phyloP scores from a whole-genome alignment of 352 stramenopile genomes.

The Blastocystis sp. region DNA sequence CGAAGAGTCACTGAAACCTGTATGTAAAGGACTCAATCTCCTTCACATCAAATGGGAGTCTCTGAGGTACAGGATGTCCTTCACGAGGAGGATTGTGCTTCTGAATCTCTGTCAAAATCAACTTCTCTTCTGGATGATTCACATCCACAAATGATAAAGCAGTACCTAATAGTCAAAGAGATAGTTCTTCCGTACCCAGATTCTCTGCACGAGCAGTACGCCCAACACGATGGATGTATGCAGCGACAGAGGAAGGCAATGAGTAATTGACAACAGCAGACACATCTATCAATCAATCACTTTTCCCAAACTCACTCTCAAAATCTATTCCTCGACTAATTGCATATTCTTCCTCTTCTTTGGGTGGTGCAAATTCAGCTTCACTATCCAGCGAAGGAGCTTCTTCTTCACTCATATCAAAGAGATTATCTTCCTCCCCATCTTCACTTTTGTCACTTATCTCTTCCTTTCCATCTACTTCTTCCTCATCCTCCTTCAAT shows the following conservation, averaged over 20 bases:
- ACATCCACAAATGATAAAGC: slow-evolving; percentile 89
- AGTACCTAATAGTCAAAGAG: slow-evolving; percentile 80
- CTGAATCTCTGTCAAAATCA: slow-evolving; percentile 84
- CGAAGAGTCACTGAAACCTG: slow-evolving; percentile 69
- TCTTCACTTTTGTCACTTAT: slow-evolving; percentile 73
- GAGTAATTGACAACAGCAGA: slow-evolving; percentile 98
- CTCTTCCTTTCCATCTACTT: slow-evolving; percentile 73
- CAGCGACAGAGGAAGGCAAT: slow-evolving; percentile 87
- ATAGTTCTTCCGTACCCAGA: background rate
- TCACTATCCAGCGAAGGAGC: slow-evolving; percentile 19
- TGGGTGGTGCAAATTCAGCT: slow-evolving; percentile 21
- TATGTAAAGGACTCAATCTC: slow-evolving; percentile 98
- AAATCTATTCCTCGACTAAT: slow-evolving; percentile 96
- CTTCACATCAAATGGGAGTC: slow-evolving; percentile 91
- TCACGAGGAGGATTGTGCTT: slow-evolving; percentile 79
- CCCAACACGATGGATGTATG: slow-evolving; percentile 96
- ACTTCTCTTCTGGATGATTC: slow-evolving; percentile 78
- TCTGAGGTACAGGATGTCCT: slow-evolving; percentile 81
- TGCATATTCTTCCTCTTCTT: slow-evolving; percentile 84
- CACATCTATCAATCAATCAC: slow-evolving; percentile 75
- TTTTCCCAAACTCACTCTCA: slow-evolving; percentile 71
- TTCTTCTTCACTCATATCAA: slow-evolving; percentile 67
- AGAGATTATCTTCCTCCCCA: slow-evolving; percentile 72
- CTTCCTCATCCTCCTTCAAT: slow-evolving; percentile 71
- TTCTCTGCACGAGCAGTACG: slow-evolving; percentile 89